phyloP scores from a whole-genome alignment of 2,329 filamentous ascomycete genomes.

The Colletotrichum brevisporum region DNA sequence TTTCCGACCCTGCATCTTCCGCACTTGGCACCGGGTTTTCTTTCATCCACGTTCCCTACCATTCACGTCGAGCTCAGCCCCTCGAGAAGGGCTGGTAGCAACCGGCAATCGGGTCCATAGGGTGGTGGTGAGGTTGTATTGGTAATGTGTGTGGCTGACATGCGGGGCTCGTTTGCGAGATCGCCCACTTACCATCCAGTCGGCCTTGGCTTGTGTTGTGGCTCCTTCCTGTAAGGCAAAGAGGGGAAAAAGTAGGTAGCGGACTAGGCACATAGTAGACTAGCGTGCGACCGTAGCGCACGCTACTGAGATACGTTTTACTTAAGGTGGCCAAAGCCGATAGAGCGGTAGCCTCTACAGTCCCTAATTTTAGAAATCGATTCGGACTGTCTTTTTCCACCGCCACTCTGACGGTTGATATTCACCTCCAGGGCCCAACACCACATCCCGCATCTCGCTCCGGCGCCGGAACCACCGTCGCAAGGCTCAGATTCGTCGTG shows the following conservation, averaged over 20 bases:
- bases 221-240: background rate
- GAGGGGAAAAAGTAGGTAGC: too few relatives aligned
- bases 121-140: slow-evolving; percentile 16
- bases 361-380: slow-evolving; percentile 34
- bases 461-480: slow-evolving; percentile 15
- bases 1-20: background rate
- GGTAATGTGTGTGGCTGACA: slow-evolving; percentile 30
- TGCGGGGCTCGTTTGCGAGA: slow-evolving; percentile 29
- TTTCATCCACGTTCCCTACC: slow-evolving; percentile 21
- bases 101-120: slow-evolving; percentile 21
- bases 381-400: background rate
- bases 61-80: slow-evolving; percentile 19
- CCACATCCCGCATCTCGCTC: slow-evolving; percentile 8
- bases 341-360: slow-evolving; percentile 21
- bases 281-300: too few relatives aligned
- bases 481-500: slow-evolving; percentile 19
- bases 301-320: too few relatives aligned
- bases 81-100: slow-evolving; percentile 15
- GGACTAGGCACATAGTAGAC: too few relatives aligned
- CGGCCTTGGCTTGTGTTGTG: background rate
- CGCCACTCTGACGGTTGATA: background rate
- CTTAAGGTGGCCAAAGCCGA: background rate
- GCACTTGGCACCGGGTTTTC: slow-evolving; percentile 25
- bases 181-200: slow-evolving; percentile 16
- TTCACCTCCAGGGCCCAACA: too few relatives aligned